Conservation (phyloP, 1,284 basidiomycete species). For the Heterobasidion annosum region DNA sequence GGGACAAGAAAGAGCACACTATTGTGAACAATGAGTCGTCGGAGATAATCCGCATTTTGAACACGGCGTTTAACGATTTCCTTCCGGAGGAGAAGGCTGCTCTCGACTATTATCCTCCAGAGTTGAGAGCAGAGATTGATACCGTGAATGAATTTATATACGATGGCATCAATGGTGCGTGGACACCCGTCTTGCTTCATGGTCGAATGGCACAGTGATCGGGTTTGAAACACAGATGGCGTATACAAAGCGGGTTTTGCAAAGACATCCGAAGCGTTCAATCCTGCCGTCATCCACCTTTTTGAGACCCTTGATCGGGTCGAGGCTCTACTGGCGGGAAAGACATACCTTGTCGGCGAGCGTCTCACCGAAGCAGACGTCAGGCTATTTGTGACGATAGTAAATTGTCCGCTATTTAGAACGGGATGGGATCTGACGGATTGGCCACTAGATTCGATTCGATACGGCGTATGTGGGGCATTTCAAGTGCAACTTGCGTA, state of each 20-base stretch:
- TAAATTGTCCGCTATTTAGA: constrained; percentile 18
- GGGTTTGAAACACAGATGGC: constrained; percentile 39
- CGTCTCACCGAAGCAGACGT: constrained; percentile 88
- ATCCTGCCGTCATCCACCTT: constrained; percentile 60
- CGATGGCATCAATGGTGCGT: constrained; percentile 70
- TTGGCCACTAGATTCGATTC: constrained; percentile 23
- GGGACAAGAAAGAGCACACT: constrained; percentile 86
- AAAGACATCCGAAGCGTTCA: constrained; percentile 74
- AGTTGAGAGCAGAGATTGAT: constrained; percentile 74
- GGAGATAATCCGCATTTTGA: constrained; percentile 92
- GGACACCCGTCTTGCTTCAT: neutral
- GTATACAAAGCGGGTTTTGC: constrained; percentile 93
- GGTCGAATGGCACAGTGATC: too few species aligned
- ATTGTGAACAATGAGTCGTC: constrained; percentile 95
- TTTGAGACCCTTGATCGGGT: constrained; percentile 77
- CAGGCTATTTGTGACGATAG: constrained; percentile 85
- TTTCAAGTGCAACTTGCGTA: constrained; percentile 91
- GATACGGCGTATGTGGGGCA: constrained; percentile 87
- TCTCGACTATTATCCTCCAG: constrained; percentile 74
- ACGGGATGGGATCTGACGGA: too few species aligned
- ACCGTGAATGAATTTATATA: constrained; percentile 88
- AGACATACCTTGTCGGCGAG: constrained; percentile 79
- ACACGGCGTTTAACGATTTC: constrained; percentile 72
- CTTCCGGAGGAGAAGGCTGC: constrained; percentile 57
- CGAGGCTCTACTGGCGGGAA: constrained; percentile 70